Conservation (phyloP, 805 yeast species). For the Metschnikowia peoriensis region DNA sequence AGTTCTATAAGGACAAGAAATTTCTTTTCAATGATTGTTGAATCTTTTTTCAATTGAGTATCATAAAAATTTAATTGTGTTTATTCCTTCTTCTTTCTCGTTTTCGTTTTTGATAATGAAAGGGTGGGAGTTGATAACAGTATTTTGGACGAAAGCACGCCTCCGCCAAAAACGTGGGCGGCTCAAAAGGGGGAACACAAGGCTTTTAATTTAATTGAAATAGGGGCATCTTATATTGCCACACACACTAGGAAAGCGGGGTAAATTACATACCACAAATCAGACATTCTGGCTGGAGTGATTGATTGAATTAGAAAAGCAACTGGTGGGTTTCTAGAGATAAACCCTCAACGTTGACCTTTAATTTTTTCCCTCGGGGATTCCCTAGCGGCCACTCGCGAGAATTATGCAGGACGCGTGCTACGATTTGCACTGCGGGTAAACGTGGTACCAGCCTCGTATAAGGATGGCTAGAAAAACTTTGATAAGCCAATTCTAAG, state of each 20-base stretch:
- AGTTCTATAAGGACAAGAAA: too few species aligned
- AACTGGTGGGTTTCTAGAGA: constrained; percentile 9
- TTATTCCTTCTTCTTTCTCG: too few species aligned
- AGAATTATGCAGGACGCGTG: constrained; percentile 10
- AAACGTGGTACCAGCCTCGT: constrained; percentile 1
- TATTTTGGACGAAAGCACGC: too few species aligned
- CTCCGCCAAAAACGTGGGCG: not conserved
- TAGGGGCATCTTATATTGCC: not conserved
- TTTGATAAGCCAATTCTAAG: too few species aligned
- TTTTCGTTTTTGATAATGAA: too few species aligned
- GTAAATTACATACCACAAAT: constrained; percentile 63
- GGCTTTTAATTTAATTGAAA: not conserved
- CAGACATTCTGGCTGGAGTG: constrained; percentile 50
- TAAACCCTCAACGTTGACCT: constrained; percentile 15
- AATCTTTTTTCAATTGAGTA: too few species aligned
- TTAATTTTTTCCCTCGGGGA: constrained; percentile 20
- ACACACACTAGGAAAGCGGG: not conserved
- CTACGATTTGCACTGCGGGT: constrained; percentile 11
- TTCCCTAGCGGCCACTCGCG: constrained; percentile 14
- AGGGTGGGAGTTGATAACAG: too few species aligned
- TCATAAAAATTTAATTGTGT: too few species aligned
- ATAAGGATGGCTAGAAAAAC: too few species aligned
- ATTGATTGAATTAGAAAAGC: constrained; percentile 15
- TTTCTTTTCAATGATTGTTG: too few species aligned
- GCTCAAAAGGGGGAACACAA: not conserved